Evolutionary conservation across 139 green algal species (phyloP), one percentile per base, ranked within the genome.

Genomic region (Edaphochlamys debaryana): DNA sequence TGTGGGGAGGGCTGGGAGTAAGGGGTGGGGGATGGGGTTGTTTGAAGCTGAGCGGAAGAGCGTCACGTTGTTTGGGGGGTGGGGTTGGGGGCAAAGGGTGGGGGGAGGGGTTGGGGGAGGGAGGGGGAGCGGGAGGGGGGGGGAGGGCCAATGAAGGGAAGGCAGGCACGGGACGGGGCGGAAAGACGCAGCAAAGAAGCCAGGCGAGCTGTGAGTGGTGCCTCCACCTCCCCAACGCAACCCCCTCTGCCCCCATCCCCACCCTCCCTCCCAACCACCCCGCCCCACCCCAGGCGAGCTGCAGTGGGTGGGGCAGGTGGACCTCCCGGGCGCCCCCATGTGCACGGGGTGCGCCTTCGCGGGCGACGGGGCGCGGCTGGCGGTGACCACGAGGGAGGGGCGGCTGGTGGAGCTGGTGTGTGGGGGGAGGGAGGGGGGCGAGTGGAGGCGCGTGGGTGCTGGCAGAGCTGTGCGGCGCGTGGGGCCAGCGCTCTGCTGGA

Each of bases 341-440:
- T 63, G 80, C 70, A 73, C 60, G 11, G 71, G 64, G 3, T 83
- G 70, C 68, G 79, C 79, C 29, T 89, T 89, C 36, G 66, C 79
- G 36, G 41, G 32, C 1, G 38, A 64, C 34, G 85, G 79, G 7
- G 11, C 45, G 38, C 30, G 45, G 64, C 72, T 89, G 40, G 85
- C 69, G 3, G 70, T 86, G 37, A 45, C 30, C 4, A 69, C 72
- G 0, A 63, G 79, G 19, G 79, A 89, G 45, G 85, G 85, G 78
- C 48, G 67, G 11, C 79, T 89, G 27, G 25, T 84, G 9, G 54
- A 86, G 50, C 64, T 89, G 64, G 85, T 88, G 70, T n/a, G 84
- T 67, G 68, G 15, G 37, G 27, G 13, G 32, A 3, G 4, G 8
- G 32, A 2, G 11, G 22, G 3, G 70, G 3, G 29, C 19, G 15